A percentile compares a stretch with the other conserved stretches of the same genome.
Conservation (phyloP, 1,139 yeast genomes). For the Petasospora rhodanensis region DNA sequence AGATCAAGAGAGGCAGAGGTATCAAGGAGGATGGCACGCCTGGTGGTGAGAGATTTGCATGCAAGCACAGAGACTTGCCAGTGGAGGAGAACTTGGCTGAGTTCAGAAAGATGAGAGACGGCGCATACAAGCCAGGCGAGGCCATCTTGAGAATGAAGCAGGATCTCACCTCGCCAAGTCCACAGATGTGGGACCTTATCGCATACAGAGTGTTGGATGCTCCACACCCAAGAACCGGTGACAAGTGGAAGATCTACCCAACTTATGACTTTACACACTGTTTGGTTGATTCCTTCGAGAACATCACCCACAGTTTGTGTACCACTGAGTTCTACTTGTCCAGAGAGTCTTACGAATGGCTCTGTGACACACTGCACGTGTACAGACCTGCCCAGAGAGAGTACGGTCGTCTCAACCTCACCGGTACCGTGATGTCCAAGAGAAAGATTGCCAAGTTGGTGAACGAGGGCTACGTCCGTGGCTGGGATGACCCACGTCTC, state of each 20-base stretch:
- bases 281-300: constrained; percentile 95
- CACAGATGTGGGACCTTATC: constrained; percentile 99
- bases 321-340: constrained; percentile 91
- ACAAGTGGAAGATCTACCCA: constrained; percentile 96
- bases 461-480: constrained; percentile 74
- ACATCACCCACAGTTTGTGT: constrained; percentile 91
- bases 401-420: constrained; percentile 91
- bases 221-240: constrained; percentile 94
- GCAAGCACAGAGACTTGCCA: constrained; percentile 67
- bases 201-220: constrained; percentile 96
- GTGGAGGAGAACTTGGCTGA: constrained; percentile 71
- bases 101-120: constrained; percentile 90
- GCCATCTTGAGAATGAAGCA: constrained; percentile 97
- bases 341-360: constrained; percentile 96
- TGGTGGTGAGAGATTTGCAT: constrained; percentile 87
- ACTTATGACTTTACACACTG: constrained; percentile 99
- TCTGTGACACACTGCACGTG: constrained; percentile 91
- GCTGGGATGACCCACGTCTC: constrained; percentile 95
- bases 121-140: constrained; percentile 81
- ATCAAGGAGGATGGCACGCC: constrained; percentile 85
- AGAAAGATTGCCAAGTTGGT: constrained; percentile 94
- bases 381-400: constrained; percentile 99
- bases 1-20: constrained; percentile 87
- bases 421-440: constrained; percentile 92
- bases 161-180: constrained; percentile 85